Conservation (phyloP, 768 basidiomycete genomes). For the Termitomyces eurrhizus region DNA sequence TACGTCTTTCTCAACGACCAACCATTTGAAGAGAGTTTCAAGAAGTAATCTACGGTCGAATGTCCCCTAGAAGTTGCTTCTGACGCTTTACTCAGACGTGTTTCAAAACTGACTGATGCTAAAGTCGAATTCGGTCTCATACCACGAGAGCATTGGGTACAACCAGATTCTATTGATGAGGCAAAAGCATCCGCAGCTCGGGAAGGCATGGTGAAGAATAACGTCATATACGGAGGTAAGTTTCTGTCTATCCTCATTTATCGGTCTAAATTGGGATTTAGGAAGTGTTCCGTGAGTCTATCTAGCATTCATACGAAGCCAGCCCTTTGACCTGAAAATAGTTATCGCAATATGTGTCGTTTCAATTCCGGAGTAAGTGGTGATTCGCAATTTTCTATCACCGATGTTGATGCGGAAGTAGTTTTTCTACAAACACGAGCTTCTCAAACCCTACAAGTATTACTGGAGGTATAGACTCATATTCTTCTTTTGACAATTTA, state of each 20-base stretch:
- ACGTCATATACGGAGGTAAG: slow-evolving; percentile 66
- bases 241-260: slow-evolving; percentile 1
- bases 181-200: slow-evolving; percentile 57
- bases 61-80: slow-evolving; percentile 3
- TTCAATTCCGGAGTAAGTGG: slow-evolving; percentile 87
- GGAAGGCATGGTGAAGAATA: slow-evolving; percentile 63
- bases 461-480: slow-evolving; percentile 66
- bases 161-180: slow-evolving; percentile 82
- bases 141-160: slow-evolving; percentile 72
- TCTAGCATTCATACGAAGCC: not conserved
- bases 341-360: slow-evolving; percentile 96
- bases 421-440: slow-evolving; percentile 86
- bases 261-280: slow-evolving; percentile 22
- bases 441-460: slow-evolving; percentile 77
- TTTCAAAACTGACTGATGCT: slow-evolving; percentile 56
- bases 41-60: slow-evolving; percentile 34
- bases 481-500: not conserved
- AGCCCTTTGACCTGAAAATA: slow-evolving; percentile 14
- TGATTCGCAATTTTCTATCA: not conserved
- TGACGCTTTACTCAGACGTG: slow-evolving; percentile 33
- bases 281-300: slow-evolving; percentile 71
- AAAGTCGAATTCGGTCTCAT: slow-evolving; percentile 76
- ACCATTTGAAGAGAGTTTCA: slow-evolving; percentile 69
- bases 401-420: slow-evolving; percentile 22
- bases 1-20: slow-evolving; percentile 88